phyloP scores from a whole-genome alignment of 2,329 filamentous ascomycete genomes.

The Zymoseptoria crescenta region DNA sequence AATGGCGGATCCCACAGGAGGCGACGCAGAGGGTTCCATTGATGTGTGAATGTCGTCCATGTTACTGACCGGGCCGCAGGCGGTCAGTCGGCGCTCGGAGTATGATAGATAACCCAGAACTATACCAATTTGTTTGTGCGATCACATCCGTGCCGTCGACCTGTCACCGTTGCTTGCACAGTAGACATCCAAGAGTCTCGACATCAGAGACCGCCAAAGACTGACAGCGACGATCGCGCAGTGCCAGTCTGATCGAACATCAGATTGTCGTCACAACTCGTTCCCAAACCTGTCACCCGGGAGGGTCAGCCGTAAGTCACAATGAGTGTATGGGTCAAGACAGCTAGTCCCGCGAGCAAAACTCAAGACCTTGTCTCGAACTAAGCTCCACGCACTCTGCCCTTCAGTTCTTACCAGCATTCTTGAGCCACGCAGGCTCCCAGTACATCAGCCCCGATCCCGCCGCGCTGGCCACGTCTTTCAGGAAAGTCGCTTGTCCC shows the following conservation, averaged over 20 bases:
- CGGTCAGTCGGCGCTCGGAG: too few species aligned
- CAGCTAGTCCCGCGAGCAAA: too few species aligned
- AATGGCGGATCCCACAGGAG: not conserved
- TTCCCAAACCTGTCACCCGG: constrained; percentile 7
- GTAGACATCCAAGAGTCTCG: not conserved
- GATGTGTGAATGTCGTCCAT: too few species aligned
- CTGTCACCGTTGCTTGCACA: not conserved
- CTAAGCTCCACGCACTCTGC: too few species aligned
- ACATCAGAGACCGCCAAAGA: constrained; percentile 11
- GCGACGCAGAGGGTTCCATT: not conserved
- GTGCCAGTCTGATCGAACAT: constrained; percentile 27
- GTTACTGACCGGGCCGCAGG: too few species aligned
- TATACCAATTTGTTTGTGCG: too few species aligned
- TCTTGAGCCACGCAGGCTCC: constrained; percentile 28
- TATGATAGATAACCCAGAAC: too few species aligned
- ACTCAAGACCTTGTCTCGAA: too few species aligned
- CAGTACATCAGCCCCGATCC: constrained; percentile 28
- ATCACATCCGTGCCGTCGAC: not conserved
- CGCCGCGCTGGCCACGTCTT: constrained; percentile 20
- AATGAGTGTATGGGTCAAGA: too few species aligned
- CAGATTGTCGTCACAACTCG: constrained; percentile 23
- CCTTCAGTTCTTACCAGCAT: too few species aligned
- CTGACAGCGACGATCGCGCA: constrained; percentile 12
- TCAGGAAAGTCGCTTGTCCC: constrained; percentile 25
- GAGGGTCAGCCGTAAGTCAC: too few species aligned